These are phyloP conservation scores for Monascus purpureus DNA, from an alignment of 495 filamentous ascomycete species.

Conservation along the genomic window DNA sequence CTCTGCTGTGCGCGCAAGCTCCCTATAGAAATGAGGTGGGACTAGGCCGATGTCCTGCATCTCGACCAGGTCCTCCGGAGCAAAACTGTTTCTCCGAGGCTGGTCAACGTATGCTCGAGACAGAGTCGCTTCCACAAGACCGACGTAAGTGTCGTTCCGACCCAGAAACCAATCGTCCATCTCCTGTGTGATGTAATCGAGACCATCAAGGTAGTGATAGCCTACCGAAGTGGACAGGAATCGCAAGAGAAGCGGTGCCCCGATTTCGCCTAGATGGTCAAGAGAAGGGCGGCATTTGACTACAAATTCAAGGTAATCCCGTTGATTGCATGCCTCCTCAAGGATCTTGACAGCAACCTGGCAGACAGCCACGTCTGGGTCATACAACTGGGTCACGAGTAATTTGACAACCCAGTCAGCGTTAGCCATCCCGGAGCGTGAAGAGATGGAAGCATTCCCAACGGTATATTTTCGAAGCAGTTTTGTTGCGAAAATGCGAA, in stretches of 20 bases:
- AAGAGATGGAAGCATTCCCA: conserved; percentile 17
- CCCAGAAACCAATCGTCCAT: conserved; percentile 99
- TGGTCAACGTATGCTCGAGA: conserved; percentile 67
- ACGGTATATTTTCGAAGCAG: conserved; percentile 70
- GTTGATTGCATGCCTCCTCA: conserved; percentile 91
- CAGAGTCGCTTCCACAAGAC: conserved; percentile 89
- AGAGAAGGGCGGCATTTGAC: conserved; percentile 92
- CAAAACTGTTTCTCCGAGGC: conserved; percentile 25
- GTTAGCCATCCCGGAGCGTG: conserved; percentile 24
- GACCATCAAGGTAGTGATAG: conserved; percentile 90
- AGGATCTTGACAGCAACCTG: conserved; percentile 92
- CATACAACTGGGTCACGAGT: conserved; percentile 92
- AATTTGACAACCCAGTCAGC: conserved; percentile 93
- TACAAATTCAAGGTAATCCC: conserved; percentile 79
- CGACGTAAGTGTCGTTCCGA: conserved; percentile 87
- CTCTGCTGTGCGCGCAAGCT: conserved; percentile 82
- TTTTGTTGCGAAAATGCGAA: conserved; percentile 75
- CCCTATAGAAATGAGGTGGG: conserved; percentile 93
- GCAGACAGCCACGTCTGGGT: conserved; percentile 92
- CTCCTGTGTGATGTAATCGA: conserved; percentile 96
- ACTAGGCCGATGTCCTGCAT: conserved; percentile 51
- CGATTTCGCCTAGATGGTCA: conserved; percentile 93
- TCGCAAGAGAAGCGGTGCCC: conserved; percentile 79
- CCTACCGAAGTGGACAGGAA: conserved; percentile 92
- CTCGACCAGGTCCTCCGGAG: conserved; percentile 42